Conservation (phyloP, 1,284 basidiomycete species). For the Cystobasidium sp. region DNA sequence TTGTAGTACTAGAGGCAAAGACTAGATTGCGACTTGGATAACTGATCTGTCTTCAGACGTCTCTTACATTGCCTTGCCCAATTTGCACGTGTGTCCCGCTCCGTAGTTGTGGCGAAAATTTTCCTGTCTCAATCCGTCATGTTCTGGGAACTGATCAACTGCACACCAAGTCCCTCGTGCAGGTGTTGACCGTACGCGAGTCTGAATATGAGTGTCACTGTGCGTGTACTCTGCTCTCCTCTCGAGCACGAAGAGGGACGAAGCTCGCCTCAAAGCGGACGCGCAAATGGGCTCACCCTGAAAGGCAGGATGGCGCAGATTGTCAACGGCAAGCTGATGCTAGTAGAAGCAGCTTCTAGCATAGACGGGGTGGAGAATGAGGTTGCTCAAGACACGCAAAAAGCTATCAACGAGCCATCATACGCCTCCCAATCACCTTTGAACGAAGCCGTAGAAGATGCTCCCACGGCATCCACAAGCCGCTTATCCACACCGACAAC, state of each 20-base stretch:
- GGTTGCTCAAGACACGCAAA: not conserved
- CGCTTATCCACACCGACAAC: not conserved
- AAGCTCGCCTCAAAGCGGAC: not conserved
- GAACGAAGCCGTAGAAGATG: not conserved
- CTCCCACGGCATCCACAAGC: slow-evolving; percentile 12
- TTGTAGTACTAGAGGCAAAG: slow-evolving; percentile 8
- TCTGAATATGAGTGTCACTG: slow-evolving; percentile 10
- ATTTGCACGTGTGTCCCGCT: slow-evolving; percentile 1
- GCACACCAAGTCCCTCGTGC: not conserved
- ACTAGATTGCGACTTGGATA: not conserved
- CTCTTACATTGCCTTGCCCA: not conserved
- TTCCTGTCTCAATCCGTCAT: not conserved
- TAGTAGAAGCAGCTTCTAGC: not conserved
- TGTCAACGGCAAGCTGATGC: slow-evolving; percentile 40
- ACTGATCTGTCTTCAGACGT: not conserved
- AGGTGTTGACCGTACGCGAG: not conserved
- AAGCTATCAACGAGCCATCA: not conserved
- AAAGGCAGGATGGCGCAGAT: slow-evolving; percentile 35
- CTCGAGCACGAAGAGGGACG: not conserved
- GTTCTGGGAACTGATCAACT: not conserved
- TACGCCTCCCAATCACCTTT: no score
- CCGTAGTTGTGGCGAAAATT: not conserved
- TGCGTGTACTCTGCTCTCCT: not conserved
- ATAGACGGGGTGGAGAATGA: not conserved
- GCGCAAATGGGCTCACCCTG: slow-evolving; percentile 3